Conservation (phyloP, 352 stramenopile species). For the Pythium dissimile region DNA sequence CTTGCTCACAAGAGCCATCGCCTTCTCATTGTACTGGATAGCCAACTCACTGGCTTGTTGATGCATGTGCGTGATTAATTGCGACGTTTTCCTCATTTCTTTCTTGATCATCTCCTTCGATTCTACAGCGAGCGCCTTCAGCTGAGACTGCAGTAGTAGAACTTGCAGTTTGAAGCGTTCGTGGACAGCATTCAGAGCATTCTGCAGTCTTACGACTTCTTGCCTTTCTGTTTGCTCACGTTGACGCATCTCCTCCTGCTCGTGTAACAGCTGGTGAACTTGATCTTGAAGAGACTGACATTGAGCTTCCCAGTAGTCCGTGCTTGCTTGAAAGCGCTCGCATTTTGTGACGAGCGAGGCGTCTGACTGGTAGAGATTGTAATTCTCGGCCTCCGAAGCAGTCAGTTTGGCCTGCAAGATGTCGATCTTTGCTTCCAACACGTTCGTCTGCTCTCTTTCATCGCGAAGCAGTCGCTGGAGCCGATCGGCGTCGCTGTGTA, state of each 20-base stretch:
- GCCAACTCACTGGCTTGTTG: slow-evolving; percentile 43
- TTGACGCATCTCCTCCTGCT: slow-evolving; percentile 3
- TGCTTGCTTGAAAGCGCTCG: slow-evolving; percentile 1
- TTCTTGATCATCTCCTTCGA: slow-evolving; percentile 13
- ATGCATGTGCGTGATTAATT: slow-evolving; percentile 27
- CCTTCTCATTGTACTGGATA: slow-evolving; percentile 40
- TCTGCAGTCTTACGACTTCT: neutral
- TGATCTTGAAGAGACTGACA: slow-evolving; percentile 17
- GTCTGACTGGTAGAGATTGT: neutral
- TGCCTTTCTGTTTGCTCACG: neutral
- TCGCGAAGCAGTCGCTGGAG: slow-evolving; percentile 14
- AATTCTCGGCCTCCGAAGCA: neutral
- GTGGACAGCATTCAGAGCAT: neutral
- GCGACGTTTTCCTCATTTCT: slow-evolving; percentile 33
- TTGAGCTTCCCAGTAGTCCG: slow-evolving; percentile 13
- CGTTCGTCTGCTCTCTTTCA: slow-evolving; percentile 9
- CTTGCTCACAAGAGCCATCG: slow-evolving; percentile 41
- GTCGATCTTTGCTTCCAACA: slow-evolving; percentile 1
- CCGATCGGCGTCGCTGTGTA: slow-evolving; percentile 28
- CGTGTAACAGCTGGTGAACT: slow-evolving; percentile 13
- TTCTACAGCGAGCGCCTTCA: slow-evolving; percentile 14
- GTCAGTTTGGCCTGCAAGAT: slow-evolving; percentile 3
- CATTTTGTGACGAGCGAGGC: slow-evolving; percentile 3
- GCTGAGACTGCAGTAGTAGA: slow-evolving; percentile 6
- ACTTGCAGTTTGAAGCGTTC: slow-evolving; percentile 15